phyloP scores from a whole-genome alignment of 192 early-diverging fungal genomes.

The Coemansia sp. region DNA sequence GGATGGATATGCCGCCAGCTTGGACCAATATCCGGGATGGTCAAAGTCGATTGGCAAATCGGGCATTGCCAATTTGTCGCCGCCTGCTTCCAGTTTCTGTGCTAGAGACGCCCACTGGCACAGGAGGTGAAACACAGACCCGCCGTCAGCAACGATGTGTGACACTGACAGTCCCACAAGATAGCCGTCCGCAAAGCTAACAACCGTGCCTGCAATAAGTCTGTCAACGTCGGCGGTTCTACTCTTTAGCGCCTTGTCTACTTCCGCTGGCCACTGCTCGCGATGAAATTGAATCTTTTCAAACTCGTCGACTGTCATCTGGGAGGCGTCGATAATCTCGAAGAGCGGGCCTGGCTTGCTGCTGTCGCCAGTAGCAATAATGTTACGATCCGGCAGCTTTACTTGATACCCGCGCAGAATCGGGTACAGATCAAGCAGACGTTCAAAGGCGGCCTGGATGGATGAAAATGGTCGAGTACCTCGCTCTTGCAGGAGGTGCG shows the following conservation, averaged over 20 bases:
- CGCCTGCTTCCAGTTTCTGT: background rate
- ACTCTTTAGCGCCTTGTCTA: background rate
- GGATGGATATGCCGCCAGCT: background rate
- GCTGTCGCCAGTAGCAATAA: background rate
- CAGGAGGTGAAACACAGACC: background rate
- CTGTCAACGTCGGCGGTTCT: background rate
- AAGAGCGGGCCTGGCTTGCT: background rate
- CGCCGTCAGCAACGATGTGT: background rate
- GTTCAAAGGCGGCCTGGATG: constrained; percentile 3
- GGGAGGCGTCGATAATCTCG: background rate
- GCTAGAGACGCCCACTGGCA: background rate
- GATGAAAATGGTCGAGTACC: background rate
- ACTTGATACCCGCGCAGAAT: background rate
- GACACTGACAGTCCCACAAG: background rate
- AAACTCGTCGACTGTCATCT: constrained; percentile 7
- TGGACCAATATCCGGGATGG: background rate
- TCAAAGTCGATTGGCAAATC: background rate
- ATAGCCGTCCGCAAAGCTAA: background rate
- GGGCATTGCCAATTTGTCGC: background rate
- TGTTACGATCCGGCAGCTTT: background rate
- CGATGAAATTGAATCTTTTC: background rate
- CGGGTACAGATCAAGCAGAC: background rate
- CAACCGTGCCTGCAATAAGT: background rate
- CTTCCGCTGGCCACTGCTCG: background rate
- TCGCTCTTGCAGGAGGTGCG: background rate